Evolutionary conservation across 805 yeast genomes (phyloP).

Genomic region (Teunomyces atbi): DNA sequence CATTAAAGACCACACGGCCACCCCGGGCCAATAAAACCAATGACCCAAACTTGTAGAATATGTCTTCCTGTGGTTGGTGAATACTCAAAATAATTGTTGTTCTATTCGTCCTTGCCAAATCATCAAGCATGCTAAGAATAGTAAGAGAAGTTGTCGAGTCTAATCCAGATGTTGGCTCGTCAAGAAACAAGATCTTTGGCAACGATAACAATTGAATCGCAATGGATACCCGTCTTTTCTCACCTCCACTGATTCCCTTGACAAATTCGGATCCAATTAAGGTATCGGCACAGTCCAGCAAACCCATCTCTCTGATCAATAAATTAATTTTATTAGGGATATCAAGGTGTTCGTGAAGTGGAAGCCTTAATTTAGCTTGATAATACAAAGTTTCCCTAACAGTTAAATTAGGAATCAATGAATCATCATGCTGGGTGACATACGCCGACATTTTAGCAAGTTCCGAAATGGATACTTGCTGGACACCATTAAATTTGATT

Average conservation of each 20-base stretch:
- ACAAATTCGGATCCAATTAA: constrained; percentile 20
- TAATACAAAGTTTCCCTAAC: constrained; percentile 26
- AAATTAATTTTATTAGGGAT: constrained; percentile 17
- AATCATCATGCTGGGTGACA: constrained; percentile 25
- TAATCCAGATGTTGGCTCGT: constrained; percentile 29
- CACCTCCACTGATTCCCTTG: constrained; percentile 30
- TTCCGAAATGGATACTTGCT: constrained; percentile 15
- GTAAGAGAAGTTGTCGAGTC: constrained; percentile 24
- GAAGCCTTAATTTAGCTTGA: constrained; percentile 24
- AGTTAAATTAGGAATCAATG: constrained; percentile 22
- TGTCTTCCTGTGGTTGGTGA: constrained; percentile 26
- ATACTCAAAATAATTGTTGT: constrained; percentile 24
- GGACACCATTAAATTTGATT: constrained; percentile 14
- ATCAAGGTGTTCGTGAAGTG: constrained; percentile 14
- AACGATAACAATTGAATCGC: constrained; percentile 26
- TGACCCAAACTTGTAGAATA: constrained; percentile 18
- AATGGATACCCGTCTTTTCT: constrained; percentile 26
- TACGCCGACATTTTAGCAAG: constrained; percentile 20
- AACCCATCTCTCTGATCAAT: constrained; percentile 20
- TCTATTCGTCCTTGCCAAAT: constrained; percentile 16
- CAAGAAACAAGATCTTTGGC: constrained; percentile 25
- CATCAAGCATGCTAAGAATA: constrained; percentile 16
- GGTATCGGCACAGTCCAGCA: constrained; percentile 27
- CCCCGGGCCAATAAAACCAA: constrained; percentile 24
- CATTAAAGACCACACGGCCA: constrained; percentile 22